These are phyloP conservation scores for Flaveria bidentis DNA, from an alignment of 129 eudicot genomes.

Conservation along the genomic window DNA sequence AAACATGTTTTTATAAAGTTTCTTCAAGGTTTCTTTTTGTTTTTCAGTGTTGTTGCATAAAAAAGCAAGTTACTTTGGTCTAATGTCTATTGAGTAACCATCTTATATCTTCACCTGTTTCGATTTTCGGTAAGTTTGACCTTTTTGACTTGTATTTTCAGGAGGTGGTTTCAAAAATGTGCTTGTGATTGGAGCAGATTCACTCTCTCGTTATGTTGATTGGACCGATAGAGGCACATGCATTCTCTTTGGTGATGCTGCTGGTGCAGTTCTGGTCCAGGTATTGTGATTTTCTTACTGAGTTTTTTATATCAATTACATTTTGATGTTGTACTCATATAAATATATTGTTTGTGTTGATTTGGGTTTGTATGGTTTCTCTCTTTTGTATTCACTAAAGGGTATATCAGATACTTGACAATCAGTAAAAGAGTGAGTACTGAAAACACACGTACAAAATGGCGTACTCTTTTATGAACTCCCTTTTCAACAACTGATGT, in stretches of 20 bases:
- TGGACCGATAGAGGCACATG: constrained; percentile 96
- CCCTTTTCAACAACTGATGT: background rate
- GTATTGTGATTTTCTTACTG: constrained; percentile 32
- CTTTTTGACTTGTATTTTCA: constrained; percentile 25
- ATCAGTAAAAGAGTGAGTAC: background rate
- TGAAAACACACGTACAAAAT: too few relatives aligned
- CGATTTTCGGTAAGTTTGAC: background rate
- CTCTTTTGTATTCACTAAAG: background rate
- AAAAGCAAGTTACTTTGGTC: background rate
- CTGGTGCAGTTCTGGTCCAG: constrained; percentile 94
- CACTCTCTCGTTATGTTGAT: constrained; percentile 86
- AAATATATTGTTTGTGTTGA: background rate
- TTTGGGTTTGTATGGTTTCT: background rate
- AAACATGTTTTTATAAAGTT: background rate
- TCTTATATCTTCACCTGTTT: background rate
- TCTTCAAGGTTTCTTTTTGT: constrained; percentile 10
- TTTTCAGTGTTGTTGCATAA: background rate
- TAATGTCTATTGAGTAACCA: background rate
- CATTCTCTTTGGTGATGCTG: constrained; percentile 95
- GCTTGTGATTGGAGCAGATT: constrained; percentile 91
- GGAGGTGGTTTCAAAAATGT: constrained; percentile 85
- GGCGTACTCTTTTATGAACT: background rate
- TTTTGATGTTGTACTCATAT: background rate
- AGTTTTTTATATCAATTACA: background rate
- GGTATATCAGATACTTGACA: background rate